Evolutionary conservation across 1,139 yeast genomes (phyloP).

Genomic region (Lizanozyma gosingica): DNA sequence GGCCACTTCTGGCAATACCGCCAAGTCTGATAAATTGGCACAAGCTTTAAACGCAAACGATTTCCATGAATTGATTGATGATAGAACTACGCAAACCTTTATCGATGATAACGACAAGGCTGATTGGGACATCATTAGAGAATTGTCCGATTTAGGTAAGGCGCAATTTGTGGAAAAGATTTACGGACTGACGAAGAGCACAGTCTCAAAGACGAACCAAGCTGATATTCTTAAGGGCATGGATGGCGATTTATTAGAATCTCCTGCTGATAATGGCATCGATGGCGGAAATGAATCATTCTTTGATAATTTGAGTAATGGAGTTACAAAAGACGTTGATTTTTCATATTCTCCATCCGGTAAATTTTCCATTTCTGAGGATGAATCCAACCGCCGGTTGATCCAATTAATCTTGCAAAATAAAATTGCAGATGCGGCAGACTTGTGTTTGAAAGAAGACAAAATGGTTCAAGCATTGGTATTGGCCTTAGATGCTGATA

Average conservation of each 20-base stretch:
- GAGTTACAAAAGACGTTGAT: slow-evolving; percentile 9
- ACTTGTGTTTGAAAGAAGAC: slow-evolving; percentile 54
- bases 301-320: slow-evolving; percentile 34
- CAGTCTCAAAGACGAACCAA: slow-evolving; percentile 10
- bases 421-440: slow-evolving; percentile 59
- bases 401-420: slow-evolving; percentile 55
- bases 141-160: slow-evolving; percentile 46
- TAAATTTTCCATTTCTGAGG: slow-evolving; percentile 18
- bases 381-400: slow-evolving; percentile 33
- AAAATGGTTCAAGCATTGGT: slow-evolving; percentile 72
- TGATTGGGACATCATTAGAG: slow-evolving; percentile 72
- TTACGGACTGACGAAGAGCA: slow-evolving; percentile 11
- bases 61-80: slow-evolving; percentile 45
- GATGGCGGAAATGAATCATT: slow-evolving; percentile 38
- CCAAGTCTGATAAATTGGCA: slow-evolving; percentile 37
- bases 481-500: slow-evolving; percentile 64
- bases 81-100: slow-evolving; percentile 33
- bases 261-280: slow-evolving; percentile 19
- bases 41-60: slow-evolving; percentile 52
- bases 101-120: slow-evolving; percentile 40
- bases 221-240: slow-evolving; percentile 6
- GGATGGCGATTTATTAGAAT: slow-evolving; percentile 12
- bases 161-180: slow-evolving; percentile 22
- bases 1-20: slow-evolving; percentile 25
- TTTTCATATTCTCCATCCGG: slow-evolving; percentile 33